A percentile compares a stretch with the other conserved stretches of the same genome.
These are phyloP conservation scores for Trypanosoma theileri DNA, from an alignment of 208 protist genomes.

Conservation along the genomic window DNA sequence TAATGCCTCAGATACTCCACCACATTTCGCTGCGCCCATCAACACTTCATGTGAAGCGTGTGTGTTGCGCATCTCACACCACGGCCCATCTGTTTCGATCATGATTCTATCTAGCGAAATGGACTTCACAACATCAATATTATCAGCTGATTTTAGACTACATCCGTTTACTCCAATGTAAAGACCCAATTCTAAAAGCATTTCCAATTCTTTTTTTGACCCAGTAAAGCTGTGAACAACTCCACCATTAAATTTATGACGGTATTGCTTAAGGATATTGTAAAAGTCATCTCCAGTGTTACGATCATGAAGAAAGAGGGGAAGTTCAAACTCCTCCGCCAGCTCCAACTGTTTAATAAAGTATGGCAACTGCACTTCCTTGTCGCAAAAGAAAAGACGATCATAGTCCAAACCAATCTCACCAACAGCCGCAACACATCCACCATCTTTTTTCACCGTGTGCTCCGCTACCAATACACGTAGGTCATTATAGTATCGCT, in stretches of 20 bases:
- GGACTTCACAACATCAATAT: constrained; percentile 70
- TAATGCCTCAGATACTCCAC: constrained; percentile 41
- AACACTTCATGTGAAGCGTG: constrained; percentile 76
- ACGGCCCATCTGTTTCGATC: constrained; percentile 96
- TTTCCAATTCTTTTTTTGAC: constrained; percentile 65
- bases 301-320: constrained; percentile 94
- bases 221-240: constrained; percentile 97
- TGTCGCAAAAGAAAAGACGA: constrained; percentile 88
- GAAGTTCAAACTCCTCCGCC: constrained; percentile 73
- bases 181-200: constrained; percentile 75
- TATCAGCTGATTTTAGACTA: constrained; percentile 92
- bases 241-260: constrained; percentile 50
- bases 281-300: constrained; percentile 89
- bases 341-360: constrained; percentile 84
- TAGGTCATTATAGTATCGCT: constrained; percentile 53
- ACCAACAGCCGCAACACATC: constrained; percentile 82
- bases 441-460: constrained; percentile 42
- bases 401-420: constrained; percentile 95
- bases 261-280: constrained; percentile 47
- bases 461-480: constrained; percentile 51
- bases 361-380: constrained; percentile 85
- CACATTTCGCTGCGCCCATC: constrained; percentile 12
- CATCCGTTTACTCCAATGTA: constrained; percentile 96
- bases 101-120: constrained; percentile 89
- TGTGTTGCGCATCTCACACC: constrained; percentile 92